Base-by-base conservation (phyloP, 2,329 filamentous ascomycete species). In the Botrytis deweyae region DNA sequence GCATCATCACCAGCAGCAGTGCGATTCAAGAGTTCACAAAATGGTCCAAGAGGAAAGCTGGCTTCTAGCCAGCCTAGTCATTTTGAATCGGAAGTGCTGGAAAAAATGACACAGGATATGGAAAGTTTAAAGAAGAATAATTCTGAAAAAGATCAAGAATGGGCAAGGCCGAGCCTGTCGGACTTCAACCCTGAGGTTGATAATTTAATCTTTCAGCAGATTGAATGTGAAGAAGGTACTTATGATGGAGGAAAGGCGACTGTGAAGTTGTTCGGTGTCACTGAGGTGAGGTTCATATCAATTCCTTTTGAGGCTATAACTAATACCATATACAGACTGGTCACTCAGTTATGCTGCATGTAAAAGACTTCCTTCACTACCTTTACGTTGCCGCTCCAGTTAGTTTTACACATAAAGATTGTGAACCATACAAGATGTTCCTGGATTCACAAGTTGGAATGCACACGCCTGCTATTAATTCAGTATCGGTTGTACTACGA, bases 41-140 rank as follows among this genome's bases (percentile, higher is more conserved):
- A 88, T 81, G 86, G 84, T n/a, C 86, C 84, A 18, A 88, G 88
- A 77, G 88, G 87, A 76, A 91, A 90, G 80, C 81, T 90, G 40
- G 87, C 88, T 76, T 95, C 92, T 1, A 95, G 88, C 78, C 93
- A 95, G 82, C 89, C 89, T 25, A 98, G 94, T 82, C 89, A 92
- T 72, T 99, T 99, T 82, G 96, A 98, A 83, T 91, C 92, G 74
- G 94, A 98, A 81, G 93, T 97, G 3, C 87, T 99, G 75, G 95
- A 98, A 86, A 97, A 97, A 85, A 89, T 99, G 83, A 96, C 94
- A 75, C 95, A 98, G 83, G 94, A 98, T 81, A 95, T 98, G 75
- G 91, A 89, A 38, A 92, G 91, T 33, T 86, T 97, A 78, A 97
- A 95, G 85, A 88, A 93, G 79, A 93, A 88, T 83, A 98, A 97